Evolutionary conservation across 208 protist genomes (phyloP).

Genomic region (Trypanosoma cruzi): DNA sequence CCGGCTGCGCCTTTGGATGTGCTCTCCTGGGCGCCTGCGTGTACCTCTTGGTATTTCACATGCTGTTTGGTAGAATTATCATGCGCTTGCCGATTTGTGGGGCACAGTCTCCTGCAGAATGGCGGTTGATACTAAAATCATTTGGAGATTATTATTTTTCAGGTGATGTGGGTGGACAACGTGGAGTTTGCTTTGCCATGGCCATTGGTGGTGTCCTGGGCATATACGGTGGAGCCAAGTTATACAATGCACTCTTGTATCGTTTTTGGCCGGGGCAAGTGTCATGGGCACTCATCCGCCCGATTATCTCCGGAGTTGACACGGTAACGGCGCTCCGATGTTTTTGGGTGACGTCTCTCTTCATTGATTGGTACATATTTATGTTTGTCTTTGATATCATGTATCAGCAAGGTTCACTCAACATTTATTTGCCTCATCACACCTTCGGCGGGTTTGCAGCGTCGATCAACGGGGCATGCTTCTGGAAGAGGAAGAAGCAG

Average conservation of each 20-base stretch:
- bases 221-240: constrained; percentile 31
- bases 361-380: constrained; percentile 42
- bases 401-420: constrained; percentile 49
- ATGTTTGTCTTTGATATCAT: constrained; percentile 42
- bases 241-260: constrained; percentile 45
- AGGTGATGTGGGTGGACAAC: constrained; percentile 22
- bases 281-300: constrained; percentile 28
- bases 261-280: constrained; percentile 31
- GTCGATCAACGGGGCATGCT: constrained; percentile 1
- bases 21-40: constrained; percentile 25
- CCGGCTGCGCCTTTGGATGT: constrained; percentile 18
- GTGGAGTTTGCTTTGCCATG: constrained; percentile 28
- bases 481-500: background rate
- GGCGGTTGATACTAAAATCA: constrained; percentile 10
- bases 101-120: constrained; percentile 27
- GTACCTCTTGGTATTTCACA: constrained; percentile 16
- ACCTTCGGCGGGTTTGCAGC: constrained; percentile 36
- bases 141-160: constrained; percentile 29
- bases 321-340: constrained; percentile 5
- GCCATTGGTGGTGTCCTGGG: constrained; percentile 35
- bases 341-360: constrained; percentile 27
- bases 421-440: constrained; percentile 42
- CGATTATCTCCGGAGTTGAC: constrained; percentile 21
- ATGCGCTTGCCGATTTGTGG: constrained; percentile 40
- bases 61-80: constrained; percentile 24